phyloP scores from a whole-genome alignment of 495 filamentous ascomycete species.

The Talaromyces trachyspermus region DNA sequence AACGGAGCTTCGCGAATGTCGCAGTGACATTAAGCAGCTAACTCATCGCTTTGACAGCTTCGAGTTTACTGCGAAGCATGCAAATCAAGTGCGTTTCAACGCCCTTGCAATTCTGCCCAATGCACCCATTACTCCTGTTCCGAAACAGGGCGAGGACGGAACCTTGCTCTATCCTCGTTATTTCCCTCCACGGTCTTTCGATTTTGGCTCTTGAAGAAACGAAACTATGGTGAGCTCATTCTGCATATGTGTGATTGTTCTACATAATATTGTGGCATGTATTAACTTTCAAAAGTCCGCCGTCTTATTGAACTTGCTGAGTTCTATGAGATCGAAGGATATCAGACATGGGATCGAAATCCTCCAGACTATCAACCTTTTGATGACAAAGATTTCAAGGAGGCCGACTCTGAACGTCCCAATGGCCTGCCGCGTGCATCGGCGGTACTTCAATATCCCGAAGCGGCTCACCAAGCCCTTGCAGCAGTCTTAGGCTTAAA shows the following conservation, averaged over 20 bases:
- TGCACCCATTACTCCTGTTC: slow-evolving; percentile 33
- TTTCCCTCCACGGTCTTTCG: slow-evolving; percentile 36
- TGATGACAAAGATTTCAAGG: slow-evolving; percentile 25
- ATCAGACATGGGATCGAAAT: slow-evolving; percentile 32
- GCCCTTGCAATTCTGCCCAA: slow-evolving; percentile 31
- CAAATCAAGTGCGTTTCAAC: slow-evolving; percentile 35
- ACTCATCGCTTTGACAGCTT: slow-evolving; percentile 20
- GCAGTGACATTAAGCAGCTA: slow-evolving; percentile 33
- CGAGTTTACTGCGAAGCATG: slow-evolving; percentile 18
- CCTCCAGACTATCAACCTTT: slow-evolving; percentile 22
- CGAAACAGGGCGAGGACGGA: slow-evolving; percentile 28
- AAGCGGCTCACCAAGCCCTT: slow-evolving; percentile 34
- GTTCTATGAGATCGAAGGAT: slow-evolving; percentile 34
- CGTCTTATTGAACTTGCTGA: slow-evolving; percentile 35
- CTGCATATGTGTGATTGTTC: slow-evolving; percentile 2
- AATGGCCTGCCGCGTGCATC: slow-evolving; percentile 25
- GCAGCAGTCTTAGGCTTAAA: slow-evolving; percentile 34
- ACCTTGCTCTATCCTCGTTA: slow-evolving; percentile 29
- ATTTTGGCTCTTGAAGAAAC: slow-evolving; percentile 39
- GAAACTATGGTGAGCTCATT: slow-evolving; percentile 31
- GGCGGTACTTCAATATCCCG: slow-evolving; percentile 29
- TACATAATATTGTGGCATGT: background rate
- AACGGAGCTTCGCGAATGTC: slow-evolving; percentile 26
- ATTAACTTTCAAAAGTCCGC: slow-evolving; percentile 27
- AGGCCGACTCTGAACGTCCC: slow-evolving; percentile 26